phyloP scores from a whole-genome alignment of 2,329 filamentous ascomycete genomes.

The Pseudocercospora eumusae region DNA sequence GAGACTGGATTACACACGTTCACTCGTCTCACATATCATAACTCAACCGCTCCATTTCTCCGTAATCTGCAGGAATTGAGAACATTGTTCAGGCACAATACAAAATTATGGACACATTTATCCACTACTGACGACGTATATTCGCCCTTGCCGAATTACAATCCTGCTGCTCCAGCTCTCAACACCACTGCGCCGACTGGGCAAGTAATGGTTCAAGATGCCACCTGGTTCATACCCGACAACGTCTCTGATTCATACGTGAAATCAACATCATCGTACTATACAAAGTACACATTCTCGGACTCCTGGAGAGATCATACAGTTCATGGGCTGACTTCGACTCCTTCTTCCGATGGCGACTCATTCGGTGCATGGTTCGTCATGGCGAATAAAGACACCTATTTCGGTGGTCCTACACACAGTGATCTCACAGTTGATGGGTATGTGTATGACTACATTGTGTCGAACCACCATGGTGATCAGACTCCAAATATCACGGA shows the following conservation, averaged over 20 bases:
- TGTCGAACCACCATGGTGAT: constrained; percentile 64
- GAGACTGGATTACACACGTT: constrained; percentile 66
- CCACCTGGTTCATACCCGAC: constrained; percentile 62
- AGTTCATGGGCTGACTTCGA: constrained; percentile 55
- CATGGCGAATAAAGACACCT: constrained; percentile 63
- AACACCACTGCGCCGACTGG: constrained; percentile 37
- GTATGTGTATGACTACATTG: constrained; percentile 66
- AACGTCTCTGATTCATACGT: constrained; percentile 56
- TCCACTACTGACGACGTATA: constrained; percentile 59
- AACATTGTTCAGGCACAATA: constrained; percentile 62
- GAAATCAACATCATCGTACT: constrained; percentile 59
- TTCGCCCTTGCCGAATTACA: constrained; percentile 54
- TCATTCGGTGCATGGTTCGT: constrained; percentile 65
- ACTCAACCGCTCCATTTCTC: constrained; percentile 57
- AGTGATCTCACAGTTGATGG: constrained; percentile 65
- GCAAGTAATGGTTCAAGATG: constrained; percentile 57
- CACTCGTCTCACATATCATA: constrained; percentile 61
- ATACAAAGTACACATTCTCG: constrained; percentile 66
- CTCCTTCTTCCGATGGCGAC: constrained; percentile 53
- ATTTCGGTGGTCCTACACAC: constrained; percentile 63
- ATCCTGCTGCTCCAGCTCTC: constrained; percentile 44
- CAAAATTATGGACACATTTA: constrained; percentile 62
- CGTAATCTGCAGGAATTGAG: constrained; percentile 63
- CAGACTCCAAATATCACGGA: constrained; percentile 64
- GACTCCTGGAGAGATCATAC: constrained; percentile 60